Base-by-base conservation (phyloP, 2,329 filamentous ascomycete genomes). In the Aspergillus sp. region DNA sequence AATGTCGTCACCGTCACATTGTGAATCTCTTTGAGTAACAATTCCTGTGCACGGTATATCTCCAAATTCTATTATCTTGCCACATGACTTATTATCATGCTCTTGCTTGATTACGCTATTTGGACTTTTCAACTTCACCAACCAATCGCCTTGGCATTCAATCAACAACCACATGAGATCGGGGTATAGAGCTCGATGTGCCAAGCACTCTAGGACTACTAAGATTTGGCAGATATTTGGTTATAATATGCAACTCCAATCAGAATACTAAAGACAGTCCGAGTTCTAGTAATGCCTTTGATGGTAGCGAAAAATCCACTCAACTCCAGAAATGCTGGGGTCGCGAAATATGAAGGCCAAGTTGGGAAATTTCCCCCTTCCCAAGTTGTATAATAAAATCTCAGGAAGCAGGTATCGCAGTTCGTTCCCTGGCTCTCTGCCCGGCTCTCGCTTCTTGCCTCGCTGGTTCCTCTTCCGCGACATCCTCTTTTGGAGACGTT, bases 361-460 rank as follows among this genome's bases (percentile, higher is more conserved):
- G 9, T 31, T 31, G 27, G 27, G 27, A 9, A 31, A 31, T 31
- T 31, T 31, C 4, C 14, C 15, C 19, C 37, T n/a, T 37, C 15
- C 44, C n/a, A 47, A n/a, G 3, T 43, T 17, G 40, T 21, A 21
- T 15, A 37, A n/a, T 11, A 11, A 21, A 17, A 43, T 19, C 8
- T 48, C 45, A 48, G n/a, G 45, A 48, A 48, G 62, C 61, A 25
- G 52, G 53, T 44, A 61, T 59, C 19, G 60, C 58, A 35, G 46
- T 58, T 43, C 51, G 60, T 46, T 57, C 60, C 49, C 68, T 64
- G 33, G 66, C 61, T 56, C 66, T 67, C 41, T 67, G 67, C 53
- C 64, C 66, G 12, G 60, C 68, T 64, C 69, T 73, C 33, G 69
- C 68, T 53, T 66, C 68, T 55, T 67, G 72, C 57, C 68, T 68